Percentiles rank a stretch among this genome's conserved stretches.
Evolutionary conservation across 2,329 filamentous ascomycete genomes (phyloP).

Genomic region (Exophiala sp.): DNA sequence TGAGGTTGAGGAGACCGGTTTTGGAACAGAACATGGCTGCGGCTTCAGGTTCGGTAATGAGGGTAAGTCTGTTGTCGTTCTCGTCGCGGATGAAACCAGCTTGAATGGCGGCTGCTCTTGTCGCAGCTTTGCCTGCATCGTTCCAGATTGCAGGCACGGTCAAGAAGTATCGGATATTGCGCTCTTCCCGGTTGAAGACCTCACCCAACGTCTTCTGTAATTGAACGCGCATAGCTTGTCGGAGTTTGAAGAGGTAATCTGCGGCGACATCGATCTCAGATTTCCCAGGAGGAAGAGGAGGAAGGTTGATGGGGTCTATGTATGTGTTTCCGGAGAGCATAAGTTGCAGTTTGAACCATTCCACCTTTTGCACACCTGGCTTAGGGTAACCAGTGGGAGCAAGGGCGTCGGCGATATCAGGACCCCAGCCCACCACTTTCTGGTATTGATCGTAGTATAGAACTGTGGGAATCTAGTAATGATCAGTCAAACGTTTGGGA

Average conservation of each 20-base stretch:
- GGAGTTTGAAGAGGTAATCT: constrained; percentile 96
- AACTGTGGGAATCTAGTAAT: constrained; percentile 84
- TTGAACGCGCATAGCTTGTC: constrained; percentile 93
- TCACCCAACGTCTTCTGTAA: constrained; percentile 95
- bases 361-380: constrained; percentile 95
- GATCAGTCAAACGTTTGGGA: constrained; percentile 1
- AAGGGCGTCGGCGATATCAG: constrained; percentile 93
- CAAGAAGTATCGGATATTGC: constrained; percentile 95
- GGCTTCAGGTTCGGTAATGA: constrained; percentile 95
- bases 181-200: constrained; percentile 96
- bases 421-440: constrained; percentile 99
- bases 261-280: constrained; percentile 99
- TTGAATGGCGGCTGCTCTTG: constrained; percentile 91
- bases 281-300: constrained; percentile 93
- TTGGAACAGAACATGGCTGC: constrained; percentile 97
- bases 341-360: constrained; percentile 99
- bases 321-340: constrained; percentile 99
- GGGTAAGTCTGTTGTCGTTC: constrained; percentile 91
- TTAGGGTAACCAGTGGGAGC: constrained; percentile 97
- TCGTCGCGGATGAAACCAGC: constrained; percentile 95
- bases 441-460: constrained; percentile 99
- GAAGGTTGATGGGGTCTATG: constrained; percentile 98
- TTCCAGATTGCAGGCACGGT: constrained; percentile 99
- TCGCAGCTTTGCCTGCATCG: constrained; percentile 95
- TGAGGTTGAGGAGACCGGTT: constrained; percentile 90